phyloP scores from a whole-genome alignment of 176 grass and related monocot genomes.

The Zoysia japonica region DNA sequence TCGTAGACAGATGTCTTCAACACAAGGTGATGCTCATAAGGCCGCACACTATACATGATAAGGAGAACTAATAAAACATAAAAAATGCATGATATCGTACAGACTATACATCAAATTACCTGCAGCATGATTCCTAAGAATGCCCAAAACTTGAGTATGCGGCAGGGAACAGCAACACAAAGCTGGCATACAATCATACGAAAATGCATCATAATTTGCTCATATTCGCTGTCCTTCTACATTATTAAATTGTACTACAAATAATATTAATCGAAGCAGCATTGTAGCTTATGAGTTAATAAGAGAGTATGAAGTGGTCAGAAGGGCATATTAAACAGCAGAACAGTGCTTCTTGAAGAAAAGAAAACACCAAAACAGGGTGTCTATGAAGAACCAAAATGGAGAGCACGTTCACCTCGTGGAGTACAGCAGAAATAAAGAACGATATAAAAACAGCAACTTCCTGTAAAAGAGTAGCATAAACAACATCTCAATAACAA shows the following conservation, averaged over 20 bases:
- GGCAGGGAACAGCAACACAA: constrained; percentile 85
- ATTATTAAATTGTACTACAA: constrained; percentile 5
- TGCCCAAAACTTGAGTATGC: constrained; percentile 91
- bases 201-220: constrained; percentile 37
- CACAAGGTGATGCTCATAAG: neutral
- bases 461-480: constrained; percentile 61
- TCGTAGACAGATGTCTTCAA: neutral
- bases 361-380: no score
- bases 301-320: neutral
- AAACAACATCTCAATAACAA: neutral
- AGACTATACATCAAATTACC: no score
- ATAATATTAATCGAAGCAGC: neutral
- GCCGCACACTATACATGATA: neutral
- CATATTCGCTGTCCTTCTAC: neutral
- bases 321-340: neutral
- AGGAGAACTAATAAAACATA: no score
- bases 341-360: neutral
- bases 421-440: constrained; percentile 87
- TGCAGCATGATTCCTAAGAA: constrained; percentile 88
- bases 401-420: constrained; percentile 63
- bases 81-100: no score
- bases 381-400: neutral
- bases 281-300: neutral
- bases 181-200: constrained; percentile 55
- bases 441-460: constrained; percentile 87